Base-by-base conservation (phyloP, 345 rosid genomes). In the Eucalyptus tenuipes region DNA sequence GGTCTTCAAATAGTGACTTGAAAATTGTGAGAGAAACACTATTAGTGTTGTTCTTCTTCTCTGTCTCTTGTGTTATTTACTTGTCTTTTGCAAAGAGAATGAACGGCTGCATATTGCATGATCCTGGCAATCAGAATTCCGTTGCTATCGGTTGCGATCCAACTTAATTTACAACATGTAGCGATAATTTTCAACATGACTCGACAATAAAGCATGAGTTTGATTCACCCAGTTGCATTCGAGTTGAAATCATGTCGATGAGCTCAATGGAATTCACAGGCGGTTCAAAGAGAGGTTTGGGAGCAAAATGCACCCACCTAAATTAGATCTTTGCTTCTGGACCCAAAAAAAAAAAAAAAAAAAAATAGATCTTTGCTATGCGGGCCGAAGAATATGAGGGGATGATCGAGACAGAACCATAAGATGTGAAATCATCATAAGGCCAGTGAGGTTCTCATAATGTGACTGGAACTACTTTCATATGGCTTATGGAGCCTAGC, bases 111-210 rank as follows among this genome's bases (percentile, higher is more conserved):
- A 55, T 24, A 55, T 55, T 55, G 13, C 3, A 55, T 0, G 5
- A 55, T 55, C 29, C 3, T 1, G 0, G 1, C 61, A 55, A 55
- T 55, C 2, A 9, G 3, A 24, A 55, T 9, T 55, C 1, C 1
- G 13, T 24, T 55, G 61, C 29, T 2, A 55, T 55, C 1, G 20
- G 6, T 55, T 55, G 29, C 3, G 6, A 55, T 55, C 61, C 61
- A 4, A 55, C 61, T 55, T 55, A 52, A 52, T 52, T 52, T 1
- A 52, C 57, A 52, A 18, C 10, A 24, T 55, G 61, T 8, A 55
- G 27, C 5, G 4, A 55, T 22, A 24, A 55, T 55, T 55, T 55
- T 22, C 61, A 24, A 5, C 61, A 55, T 24, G 61, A 55, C 29
- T 55, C 1, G 6, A 55, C 61, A 55, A 24, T 22, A 55, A 55